Conservation (phyloP, 2,329 filamentous ascomycete species). For the Fusarium zealandicum region DNA sequence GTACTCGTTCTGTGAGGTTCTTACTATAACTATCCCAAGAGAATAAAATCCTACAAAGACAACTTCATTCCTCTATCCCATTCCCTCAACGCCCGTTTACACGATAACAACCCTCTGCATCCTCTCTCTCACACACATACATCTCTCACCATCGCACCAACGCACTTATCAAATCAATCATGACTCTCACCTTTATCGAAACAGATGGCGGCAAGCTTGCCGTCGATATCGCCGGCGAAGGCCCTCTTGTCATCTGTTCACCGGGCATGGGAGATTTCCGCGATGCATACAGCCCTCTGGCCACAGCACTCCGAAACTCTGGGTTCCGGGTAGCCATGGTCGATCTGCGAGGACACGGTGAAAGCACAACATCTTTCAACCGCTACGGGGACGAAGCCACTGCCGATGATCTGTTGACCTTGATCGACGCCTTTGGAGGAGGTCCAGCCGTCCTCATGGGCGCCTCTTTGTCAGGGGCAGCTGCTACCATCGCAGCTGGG, state of each 20-base stretch:
- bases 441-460: constrained; percentile 14
- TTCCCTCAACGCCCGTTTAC: too few species aligned
- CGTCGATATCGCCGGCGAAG: constrained; percentile 16
- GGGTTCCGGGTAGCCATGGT: constrained; percentile 24
- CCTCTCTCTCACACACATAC: too few species aligned
- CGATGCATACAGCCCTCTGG: constrained; percentile 17
- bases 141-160: background rate
- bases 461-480: constrained; percentile 14
- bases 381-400: constrained; percentile 22
- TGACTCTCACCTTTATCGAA: constrained; percentile 24
- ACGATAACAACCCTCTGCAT: too few species aligned
- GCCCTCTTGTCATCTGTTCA: constrained; percentile 26
- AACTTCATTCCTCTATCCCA: too few species aligned
- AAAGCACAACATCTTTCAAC: constrained; percentile 16
- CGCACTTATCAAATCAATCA: background rate
- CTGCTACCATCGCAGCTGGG: constrained; percentile 22
- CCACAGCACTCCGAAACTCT: constrained; percentile 1
- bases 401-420: constrained; percentile 11
- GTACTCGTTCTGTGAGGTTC: too few species aligned
- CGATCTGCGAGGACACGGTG: constrained; percentile 26
- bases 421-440: constrained; percentile 14
- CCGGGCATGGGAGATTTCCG: constrained; percentile 27
- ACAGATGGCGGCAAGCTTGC: constrained; percentile 26
- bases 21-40: too few species aligned
- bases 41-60: too few species aligned